Conservation (phyloP, 805 yeast species). For the Candida coquimbonensis region DNA sequence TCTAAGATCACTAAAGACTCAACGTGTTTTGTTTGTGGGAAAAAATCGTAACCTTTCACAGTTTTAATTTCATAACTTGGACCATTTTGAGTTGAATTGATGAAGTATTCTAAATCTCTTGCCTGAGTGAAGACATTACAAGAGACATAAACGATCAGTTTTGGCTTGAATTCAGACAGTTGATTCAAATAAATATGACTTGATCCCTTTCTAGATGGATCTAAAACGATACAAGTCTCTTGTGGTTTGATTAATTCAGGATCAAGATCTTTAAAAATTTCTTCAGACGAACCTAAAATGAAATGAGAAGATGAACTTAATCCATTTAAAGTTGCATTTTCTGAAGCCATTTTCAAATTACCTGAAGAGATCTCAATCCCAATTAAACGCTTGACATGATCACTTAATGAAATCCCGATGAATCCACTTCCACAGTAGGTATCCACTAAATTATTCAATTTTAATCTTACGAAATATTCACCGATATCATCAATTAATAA, state of each 20-base stretch:
- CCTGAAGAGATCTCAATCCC: slow-evolving; percentile 95
- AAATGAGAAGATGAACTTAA: slow-evolving; percentile 64
- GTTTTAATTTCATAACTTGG: slow-evolving; percentile 59
- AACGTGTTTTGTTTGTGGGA: slow-evolving; percentile 90
- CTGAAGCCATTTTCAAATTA: slow-evolving; percentile 76
- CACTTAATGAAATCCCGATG: slow-evolving; percentile 76
- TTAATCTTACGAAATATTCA: slow-evolving; percentile 48
- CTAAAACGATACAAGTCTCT: slow-evolving; percentile 83
- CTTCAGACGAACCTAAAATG: slow-evolving; percentile 86
- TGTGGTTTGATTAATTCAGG: slow-evolving; percentile 40
- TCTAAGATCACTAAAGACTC: slow-evolving; percentile 72
- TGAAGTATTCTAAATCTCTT: slow-evolving; percentile 76
- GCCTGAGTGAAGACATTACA: slow-evolving; percentile 99
- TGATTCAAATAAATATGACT: slow-evolving; percentile 79
- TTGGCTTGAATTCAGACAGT: slow-evolving; percentile 75
- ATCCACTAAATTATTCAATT: slow-evolving; percentile 67
- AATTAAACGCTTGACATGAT: slow-evolving; percentile 63
- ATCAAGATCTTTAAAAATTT: slow-evolving; percentile 56
- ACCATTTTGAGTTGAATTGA: slow-evolving; percentile 57
- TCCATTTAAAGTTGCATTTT: slow-evolving; percentile 67
- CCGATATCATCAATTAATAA: slow-evolving; percentile 67
- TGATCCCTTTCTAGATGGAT: slow-evolving; percentile 97
- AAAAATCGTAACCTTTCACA: slow-evolving; percentile 89
- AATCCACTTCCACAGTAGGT: slow-evolving; percentile 96
- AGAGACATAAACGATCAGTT: slow-evolving; percentile 78